Percentiles rank a stretch among this genome's conserved stretches.
Evolutionary conservation across 2,329 filamentous ascomycete genomes (phyloP).

Genomic region (Huntiella decipiens): DNA sequence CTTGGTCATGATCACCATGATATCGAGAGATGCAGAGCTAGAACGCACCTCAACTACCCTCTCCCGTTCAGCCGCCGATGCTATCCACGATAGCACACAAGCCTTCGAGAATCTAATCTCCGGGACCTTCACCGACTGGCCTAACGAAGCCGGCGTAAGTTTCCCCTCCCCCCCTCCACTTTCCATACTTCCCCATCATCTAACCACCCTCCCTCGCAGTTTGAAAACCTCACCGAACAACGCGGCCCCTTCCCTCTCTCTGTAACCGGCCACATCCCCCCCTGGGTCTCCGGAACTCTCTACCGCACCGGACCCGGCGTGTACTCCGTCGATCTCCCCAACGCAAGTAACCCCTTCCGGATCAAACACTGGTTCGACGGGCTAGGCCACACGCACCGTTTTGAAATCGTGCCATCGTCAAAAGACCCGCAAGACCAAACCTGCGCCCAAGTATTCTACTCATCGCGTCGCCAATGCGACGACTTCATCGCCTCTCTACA

Average conservation of each 20-base stretch:
- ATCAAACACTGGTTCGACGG: conserved; percentile 70
- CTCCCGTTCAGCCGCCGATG: background rate
- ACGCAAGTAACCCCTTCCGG: conserved; percentile 24
- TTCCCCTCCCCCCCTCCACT: background rate
- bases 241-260: conserved; percentile 42
- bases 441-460: conserved; percentile 39
- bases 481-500: conserved; percentile 40
- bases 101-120: background rate
- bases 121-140: conserved; percentile 23
- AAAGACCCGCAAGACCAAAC: conserved; percentile 12
- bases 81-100: background rate
- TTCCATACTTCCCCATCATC: background rate
- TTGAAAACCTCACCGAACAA: conserved; percentile 48
- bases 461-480: conserved; percentile 50
- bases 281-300: conserved; percentile 50
- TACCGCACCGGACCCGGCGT: conserved; percentile 59
- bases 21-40: background rate
- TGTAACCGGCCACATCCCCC: conserved; percentile 48
- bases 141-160: conserved; percentile 28
- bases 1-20: background rate
- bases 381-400: conserved; percentile 51
- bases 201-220: conserved; percentile 25
- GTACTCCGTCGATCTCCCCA: conserved; percentile 31
- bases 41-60: background rate
- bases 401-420: conserved; percentile 38